Percentiles rank a stretch among this genome's conserved stretches.
These are phyloP conservation scores for Xerocomus nothofagi DNA, from an alignment of 1,284 basidiomycete genomes.

Conservation along the genomic window DNA sequence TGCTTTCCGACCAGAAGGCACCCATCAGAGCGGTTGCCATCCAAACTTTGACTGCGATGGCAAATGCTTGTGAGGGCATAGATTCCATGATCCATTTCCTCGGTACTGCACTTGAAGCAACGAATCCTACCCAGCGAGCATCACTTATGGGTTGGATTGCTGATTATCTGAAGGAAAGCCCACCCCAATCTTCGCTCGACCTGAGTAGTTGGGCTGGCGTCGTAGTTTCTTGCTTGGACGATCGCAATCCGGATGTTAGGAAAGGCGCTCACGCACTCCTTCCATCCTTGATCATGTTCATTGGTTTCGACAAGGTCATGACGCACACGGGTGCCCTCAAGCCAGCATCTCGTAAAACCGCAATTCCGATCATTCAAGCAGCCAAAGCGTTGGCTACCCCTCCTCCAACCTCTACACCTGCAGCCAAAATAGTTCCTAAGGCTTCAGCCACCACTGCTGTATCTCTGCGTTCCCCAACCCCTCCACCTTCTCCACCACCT, in stretches of 20 bases:
- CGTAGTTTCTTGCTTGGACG: slow-evolving; percentile 86
- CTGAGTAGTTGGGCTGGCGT: slow-evolving; percentile 69
- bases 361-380: slow-evolving; percentile 86
- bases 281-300: slow-evolving; percentile 73
- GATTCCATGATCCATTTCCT: slow-evolving; percentile 82
- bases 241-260: slow-evolving; percentile 88
- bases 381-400: slow-evolving; percentile 48
- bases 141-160: slow-evolving; percentile 86
- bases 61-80: slow-evolving; percentile 80
- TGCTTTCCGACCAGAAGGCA: slow-evolving; percentile 92
- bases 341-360: slow-evolving; percentile 85
- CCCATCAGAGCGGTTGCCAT: slow-evolving; percentile 80
- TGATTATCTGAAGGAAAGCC: slow-evolving; percentile 74
- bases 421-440: slow-evolving; percentile 30
- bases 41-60: slow-evolving; percentile 80
- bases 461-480: slow-evolving; percentile 23
- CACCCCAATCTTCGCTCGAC: slow-evolving; percentile 63
- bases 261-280: slow-evolving; percentile 87
- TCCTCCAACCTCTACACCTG: slow-evolving; percentile 27
- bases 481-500: slow-evolving; percentile 41
- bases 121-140: slow-evolving; percentile 88
- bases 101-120: slow-evolving; percentile 77
- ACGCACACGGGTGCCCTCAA: slow-evolving; percentile 87
- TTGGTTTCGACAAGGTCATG: slow-evolving; percentile 86
- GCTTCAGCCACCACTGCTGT: slow-evolving; percentile 3